Percentiles rank a stretch among this genome's conserved stretches.
phyloP scores from a whole-genome alignment of 2,329 filamentous ascomycete species.

The Arthroderma sp. region DNA sequence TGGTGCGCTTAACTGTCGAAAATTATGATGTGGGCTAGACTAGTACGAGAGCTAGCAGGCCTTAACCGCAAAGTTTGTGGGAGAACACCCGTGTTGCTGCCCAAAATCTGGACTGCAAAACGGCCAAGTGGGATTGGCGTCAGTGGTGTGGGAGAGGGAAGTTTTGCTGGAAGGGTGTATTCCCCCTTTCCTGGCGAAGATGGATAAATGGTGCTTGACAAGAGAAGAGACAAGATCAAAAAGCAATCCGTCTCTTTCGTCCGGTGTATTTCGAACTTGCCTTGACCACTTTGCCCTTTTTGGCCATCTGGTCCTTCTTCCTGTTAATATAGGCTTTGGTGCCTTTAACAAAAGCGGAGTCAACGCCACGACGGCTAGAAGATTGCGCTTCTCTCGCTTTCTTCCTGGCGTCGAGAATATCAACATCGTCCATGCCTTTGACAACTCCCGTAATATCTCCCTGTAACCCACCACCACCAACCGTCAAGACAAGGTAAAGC shows the following conservation, averaged over 20 bases:
- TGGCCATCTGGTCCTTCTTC: constrained; percentile 83
- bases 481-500: constrained; percentile 87
- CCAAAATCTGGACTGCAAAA: no score
- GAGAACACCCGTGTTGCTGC: no score
- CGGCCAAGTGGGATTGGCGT: no score
- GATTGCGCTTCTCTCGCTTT: constrained; percentile 29
- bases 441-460: constrained; percentile 84
- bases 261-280: constrained; percentile 86
- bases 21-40: no score
- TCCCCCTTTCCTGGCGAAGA: no score
- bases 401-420: constrained; percentile 58
- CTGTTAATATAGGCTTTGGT: constrained; percentile 39
- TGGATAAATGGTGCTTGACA: not conserved
- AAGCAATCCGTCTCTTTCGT: constrained; percentile 66
- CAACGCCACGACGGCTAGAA: constrained; percentile 36
- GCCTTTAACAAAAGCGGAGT: constrained; percentile 35
- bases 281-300: constrained; percentile 91
- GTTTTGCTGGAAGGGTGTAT: no score
- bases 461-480: constrained; percentile 54
- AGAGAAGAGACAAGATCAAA: constrained; percentile 35
- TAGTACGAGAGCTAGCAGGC: no score
- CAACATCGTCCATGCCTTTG: constrained; percentile 74
- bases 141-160: no score
- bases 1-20: no score
- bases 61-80: no score